A percentile compares a stretch with the other conserved stretches of the same genome.
Conservation (phyloP, 2,329 filamentous ascomycete species). For the Ophiosphaerella herpotricha region DNA sequence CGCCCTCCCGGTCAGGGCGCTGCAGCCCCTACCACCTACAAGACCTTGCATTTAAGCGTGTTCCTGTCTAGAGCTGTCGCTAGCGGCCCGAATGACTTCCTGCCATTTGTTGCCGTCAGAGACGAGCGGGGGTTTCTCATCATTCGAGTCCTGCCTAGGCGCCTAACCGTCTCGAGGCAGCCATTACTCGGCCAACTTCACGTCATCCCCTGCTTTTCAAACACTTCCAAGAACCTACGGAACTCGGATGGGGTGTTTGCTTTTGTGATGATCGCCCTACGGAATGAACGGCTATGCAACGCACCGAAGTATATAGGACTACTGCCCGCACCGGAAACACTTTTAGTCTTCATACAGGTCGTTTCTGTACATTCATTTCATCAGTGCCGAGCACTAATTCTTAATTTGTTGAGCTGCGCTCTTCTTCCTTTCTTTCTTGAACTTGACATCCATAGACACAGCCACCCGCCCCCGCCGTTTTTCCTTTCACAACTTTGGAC, state of each 20-base stretch:
- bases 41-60: slow-evolving; percentile 5
- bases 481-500: neutral
- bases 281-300: slow-evolving; percentile 5
- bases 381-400: slow-evolving; percentile 29
- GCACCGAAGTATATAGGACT: slow-evolving; percentile 12
- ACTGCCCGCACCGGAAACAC: slow-evolving; percentile 1
- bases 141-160: slow-evolving; percentile 9
- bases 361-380: slow-evolving; percentile 18
- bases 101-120: slow-evolving; percentile 19
- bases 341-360: slow-evolving; percentile 5
- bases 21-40: neutral
- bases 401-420: slow-evolving; percentile 30
- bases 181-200: slow-evolving; percentile 8
- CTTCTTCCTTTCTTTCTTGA: slow-evolving; percentile 21
- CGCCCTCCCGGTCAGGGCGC: slow-evolving; percentile 13
- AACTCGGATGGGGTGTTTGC: slow-evolving; percentile 13
- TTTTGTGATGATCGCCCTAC: slow-evolving; percentile 9
- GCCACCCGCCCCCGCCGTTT: slow-evolving; percentile 2
- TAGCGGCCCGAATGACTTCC: neutral
- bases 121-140: slow-evolving; percentile 14
- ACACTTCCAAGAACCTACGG: slow-evolving; percentile 13
- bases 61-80: slow-evolving; percentile 8
- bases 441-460: slow-evolving; percentile 2
- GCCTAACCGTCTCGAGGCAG: slow-evolving; percentile 15
- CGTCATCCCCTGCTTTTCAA: slow-evolving; percentile 14